Evolutionary conservation across 2,329 filamentous ascomycete genomes (phyloP), one percentile per base, ranked within the genome.

Genomic region (Colletotrichum sp.): DNA sequence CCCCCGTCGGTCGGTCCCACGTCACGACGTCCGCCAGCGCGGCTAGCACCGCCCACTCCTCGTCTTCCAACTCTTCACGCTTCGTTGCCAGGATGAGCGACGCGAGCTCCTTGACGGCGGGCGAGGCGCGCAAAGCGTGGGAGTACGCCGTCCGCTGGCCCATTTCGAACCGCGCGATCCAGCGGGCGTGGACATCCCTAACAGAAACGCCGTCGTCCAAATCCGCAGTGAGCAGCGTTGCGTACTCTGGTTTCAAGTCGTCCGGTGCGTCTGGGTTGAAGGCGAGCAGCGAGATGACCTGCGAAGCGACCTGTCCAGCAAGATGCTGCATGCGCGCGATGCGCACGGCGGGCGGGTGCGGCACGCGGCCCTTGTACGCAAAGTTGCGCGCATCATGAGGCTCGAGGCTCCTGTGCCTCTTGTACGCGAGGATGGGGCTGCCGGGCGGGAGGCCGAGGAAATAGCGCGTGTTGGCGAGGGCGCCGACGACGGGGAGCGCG

Each of bases 51-150:
- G 9, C 43, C 43, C 43, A 48, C 43, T 21, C 43, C n/a, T 21
- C n/a, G 10, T 48, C n/a, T 2, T 0, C 43, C 43, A 48, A 7
- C n/a, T 48, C 43, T n/a, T n/a, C 9, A 21, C 43, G 43, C 18
- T 21, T 48, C 43, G 43, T 48, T 3, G 10, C 2, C 0, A 21
- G 0, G 6, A 48, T 48, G n/a, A 48, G 6, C n/a, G 43, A 48
- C n/a, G n/a, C 43, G 3, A 48, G 43, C 10, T 48, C 43, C n/a
- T 21, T 21, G 43, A 21, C 43, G n/a, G 43, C 43, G 43, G 43
- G 10, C 1, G 43, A 48, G 0, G 43, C 4, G 0, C 6, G 43
- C 43, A 48, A 0, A 1, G 18, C 10, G 43, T 48, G 43, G n/a
- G n/a, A 4, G n/a, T 48, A 48, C n/a, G 8, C 43, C 43, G 43